Evolutionary conservation across 1,284 basidiomycete genomes (phyloP).

Genomic region (Inonotus obliquus): DNA sequence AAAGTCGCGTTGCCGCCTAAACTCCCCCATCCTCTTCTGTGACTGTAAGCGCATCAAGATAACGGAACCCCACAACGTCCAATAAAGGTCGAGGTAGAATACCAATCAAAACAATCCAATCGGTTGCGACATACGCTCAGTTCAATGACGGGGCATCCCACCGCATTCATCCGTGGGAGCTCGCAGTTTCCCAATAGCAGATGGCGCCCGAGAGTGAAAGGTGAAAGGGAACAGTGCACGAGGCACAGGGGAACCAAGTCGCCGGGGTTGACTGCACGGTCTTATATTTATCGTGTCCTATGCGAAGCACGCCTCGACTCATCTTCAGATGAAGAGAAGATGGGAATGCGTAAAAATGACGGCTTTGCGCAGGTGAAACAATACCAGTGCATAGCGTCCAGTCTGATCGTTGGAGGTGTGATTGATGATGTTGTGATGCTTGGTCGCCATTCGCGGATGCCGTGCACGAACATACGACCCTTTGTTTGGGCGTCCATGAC

Average conservation of each 20-base stretch:
- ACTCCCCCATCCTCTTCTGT: not conserved
- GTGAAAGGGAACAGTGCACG: no score
- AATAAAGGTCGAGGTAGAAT: no score
- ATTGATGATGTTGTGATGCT: constrained; percentile 7
- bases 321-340: not conserved
- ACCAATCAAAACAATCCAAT: no score
- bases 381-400: not conserved
- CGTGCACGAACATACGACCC: not conserved
- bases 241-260: not conserved
- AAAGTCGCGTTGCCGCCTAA: not conserved
- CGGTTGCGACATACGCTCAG: no score
- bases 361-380: not conserved
- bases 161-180: no score
- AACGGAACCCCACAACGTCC: not conserved
- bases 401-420: not conserved
- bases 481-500: not conserved
- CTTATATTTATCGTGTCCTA: not conserved
- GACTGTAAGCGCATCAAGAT: not conserved
- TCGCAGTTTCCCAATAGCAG: no score
- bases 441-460: constrained; percentile 1
- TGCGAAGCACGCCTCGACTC: not conserved
- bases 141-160: no score
- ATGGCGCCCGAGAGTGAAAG: no score
- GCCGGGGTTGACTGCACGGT: not conserved
- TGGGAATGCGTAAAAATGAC: constrained; percentile 5